Conservation (phyloP, 2,329 filamentous ascomycete genomes). For the Hysterium pulicare region DNA sequence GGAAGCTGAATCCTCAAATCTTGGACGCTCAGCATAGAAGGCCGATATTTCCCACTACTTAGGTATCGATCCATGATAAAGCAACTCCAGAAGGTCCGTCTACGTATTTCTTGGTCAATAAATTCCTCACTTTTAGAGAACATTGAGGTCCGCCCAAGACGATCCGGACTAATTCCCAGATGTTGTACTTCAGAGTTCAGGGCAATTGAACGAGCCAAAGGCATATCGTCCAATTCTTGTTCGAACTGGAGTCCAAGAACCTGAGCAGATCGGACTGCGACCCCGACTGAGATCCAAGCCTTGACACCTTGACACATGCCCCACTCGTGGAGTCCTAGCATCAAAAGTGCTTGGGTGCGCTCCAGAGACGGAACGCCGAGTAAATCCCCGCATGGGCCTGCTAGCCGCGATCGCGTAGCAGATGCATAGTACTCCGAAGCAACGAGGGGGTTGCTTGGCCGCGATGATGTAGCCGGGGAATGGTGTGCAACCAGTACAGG, state of each 20-base stretch:
- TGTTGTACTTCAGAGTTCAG: conserved; percentile 38
- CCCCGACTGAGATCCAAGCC: conserved; percentile 65
- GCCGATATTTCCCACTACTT: conserved; percentile 60
- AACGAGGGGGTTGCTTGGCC: conserved; percentile 50
- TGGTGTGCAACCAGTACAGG: conserved; percentile 54
- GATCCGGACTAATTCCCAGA: conserved; percentile 27
- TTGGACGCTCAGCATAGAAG: conserved; percentile 56
- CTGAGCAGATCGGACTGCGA: conserved; percentile 56
- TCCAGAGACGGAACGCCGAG: conserved; percentile 56
- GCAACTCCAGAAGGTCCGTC: conserved; percentile 72
- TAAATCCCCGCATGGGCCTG: conserved; percentile 48
- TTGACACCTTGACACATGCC: conserved; percentile 59
- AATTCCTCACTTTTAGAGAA: conserved; percentile 39
- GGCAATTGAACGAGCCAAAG: conserved; percentile 33
- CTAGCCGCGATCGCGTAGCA: conserved; percentile 52
- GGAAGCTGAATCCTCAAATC: conserved; percentile 65
- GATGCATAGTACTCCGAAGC: conserved; percentile 65
- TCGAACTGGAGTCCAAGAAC: conserved; percentile 28
- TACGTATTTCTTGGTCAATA: conserved; percentile 60
- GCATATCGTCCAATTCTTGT: conserved; percentile 22
- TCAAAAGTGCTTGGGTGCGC: conserved; percentile 64
- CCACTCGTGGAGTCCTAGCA: conserved; percentile 72
- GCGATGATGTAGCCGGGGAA: conserved; percentile 48
- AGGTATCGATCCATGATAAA: conserved; percentile 69
- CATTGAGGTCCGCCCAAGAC: background rate